phyloP scores from a whole-genome alignment of 768 basidiomycete species.

The Rhodosporidiobolus sp. region DNA sequence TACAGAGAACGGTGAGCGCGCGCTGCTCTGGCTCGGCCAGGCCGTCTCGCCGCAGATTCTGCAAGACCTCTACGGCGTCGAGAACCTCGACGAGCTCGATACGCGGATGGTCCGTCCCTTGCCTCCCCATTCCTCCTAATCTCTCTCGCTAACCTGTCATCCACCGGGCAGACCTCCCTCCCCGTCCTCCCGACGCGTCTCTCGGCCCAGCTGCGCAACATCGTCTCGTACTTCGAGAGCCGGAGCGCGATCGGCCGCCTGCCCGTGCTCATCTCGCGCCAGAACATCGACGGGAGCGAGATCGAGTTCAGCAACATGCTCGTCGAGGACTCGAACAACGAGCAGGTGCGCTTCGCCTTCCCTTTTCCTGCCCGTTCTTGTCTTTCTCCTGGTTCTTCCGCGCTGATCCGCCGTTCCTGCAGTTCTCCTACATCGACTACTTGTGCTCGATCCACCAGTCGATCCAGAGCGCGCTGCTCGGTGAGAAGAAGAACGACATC shows the following conservation, averaged over 20 bases:
- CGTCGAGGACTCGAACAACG: slow-evolving; percentile 94
- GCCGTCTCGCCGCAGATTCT: slow-evolving; percentile 78
- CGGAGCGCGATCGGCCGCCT: slow-evolving; percentile 46
- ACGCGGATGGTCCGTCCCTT: slow-evolving; percentile 61
- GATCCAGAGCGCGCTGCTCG: slow-evolving; percentile 44
- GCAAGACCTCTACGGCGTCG: slow-evolving; percentile 76
- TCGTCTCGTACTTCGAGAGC: slow-evolving; percentile 63
- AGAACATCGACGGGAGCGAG: slow-evolving; percentile 84
- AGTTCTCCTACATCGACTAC: slow-evolving; percentile 44
- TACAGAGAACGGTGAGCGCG: slow-evolving; percentile 78
- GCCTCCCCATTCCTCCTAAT: not conserved
- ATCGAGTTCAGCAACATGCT: slow-evolving; percentile 97
- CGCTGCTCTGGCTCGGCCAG: slow-evolving; percentile 85
- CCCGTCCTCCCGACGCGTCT: slow-evolving; percentile 69
- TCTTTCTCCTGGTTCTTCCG: not conserved
- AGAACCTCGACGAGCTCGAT: slow-evolving; percentile 69
- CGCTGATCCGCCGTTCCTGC: slow-evolving; percentile 15
- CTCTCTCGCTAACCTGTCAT: not conserved
- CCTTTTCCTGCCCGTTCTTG: not conserved
- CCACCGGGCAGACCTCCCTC: slow-evolving; percentile 58
- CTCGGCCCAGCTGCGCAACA: slow-evolving; percentile 79
- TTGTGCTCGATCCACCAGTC: slow-evolving; percentile 52
- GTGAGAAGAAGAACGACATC: slow-evolving; percentile 36
- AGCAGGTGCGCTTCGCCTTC: slow-evolving; percentile 50
- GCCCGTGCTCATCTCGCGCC: slow-evolving; percentile 69